Conservation (phyloP, 306 rosid genomes). For the Prunus kanzakura region DNA sequence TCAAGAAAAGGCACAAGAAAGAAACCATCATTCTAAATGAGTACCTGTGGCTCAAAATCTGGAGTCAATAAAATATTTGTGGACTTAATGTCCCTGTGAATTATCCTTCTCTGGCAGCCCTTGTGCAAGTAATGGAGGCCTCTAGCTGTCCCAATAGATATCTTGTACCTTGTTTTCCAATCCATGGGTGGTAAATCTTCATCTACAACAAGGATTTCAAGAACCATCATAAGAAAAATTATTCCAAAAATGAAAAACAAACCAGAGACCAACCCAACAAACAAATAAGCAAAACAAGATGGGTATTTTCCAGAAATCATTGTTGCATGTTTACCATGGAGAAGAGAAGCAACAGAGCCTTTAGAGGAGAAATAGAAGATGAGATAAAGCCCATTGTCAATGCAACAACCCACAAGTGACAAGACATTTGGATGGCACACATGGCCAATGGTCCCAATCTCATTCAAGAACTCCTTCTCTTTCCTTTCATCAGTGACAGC, state of each 20-base stretch:
- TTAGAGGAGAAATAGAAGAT: slow-evolving; percentile 69
- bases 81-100: slow-evolving; percentile 83
- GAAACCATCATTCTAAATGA: neutral
- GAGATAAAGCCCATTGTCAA: slow-evolving; percentile 84
- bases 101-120: slow-evolving; percentile 91
- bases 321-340: slow-evolving; percentile 61
- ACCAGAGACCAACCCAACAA: slow-evolving; percentile 17
- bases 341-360: slow-evolving; percentile 80
- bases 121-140: slow-evolving; percentile 88
- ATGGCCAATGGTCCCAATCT: slow-evolving; percentile 94
- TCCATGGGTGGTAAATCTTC: slow-evolving; percentile 62
- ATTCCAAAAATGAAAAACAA: neutral
- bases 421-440: slow-evolving; percentile 67
- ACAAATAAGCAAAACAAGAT: neutral
- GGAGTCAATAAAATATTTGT: slow-evolving; percentile 65
- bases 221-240: neutral
- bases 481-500: slow-evolving; percentile 71
- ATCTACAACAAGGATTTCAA: slow-evolving; percentile 36
- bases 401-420: slow-evolving; percentile 80
- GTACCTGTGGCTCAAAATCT: slow-evolving; percentile 83
- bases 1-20: neutral
- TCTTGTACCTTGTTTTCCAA: slow-evolving; percentile 83
- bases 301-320: no score
- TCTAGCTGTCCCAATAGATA: slow-evolving; percentile 72
- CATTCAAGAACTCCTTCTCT: slow-evolving; percentile 84